phyloP scores from a whole-genome alignment of 768 basidiomycete species.

The Paxillus rubicundulus region DNA sequence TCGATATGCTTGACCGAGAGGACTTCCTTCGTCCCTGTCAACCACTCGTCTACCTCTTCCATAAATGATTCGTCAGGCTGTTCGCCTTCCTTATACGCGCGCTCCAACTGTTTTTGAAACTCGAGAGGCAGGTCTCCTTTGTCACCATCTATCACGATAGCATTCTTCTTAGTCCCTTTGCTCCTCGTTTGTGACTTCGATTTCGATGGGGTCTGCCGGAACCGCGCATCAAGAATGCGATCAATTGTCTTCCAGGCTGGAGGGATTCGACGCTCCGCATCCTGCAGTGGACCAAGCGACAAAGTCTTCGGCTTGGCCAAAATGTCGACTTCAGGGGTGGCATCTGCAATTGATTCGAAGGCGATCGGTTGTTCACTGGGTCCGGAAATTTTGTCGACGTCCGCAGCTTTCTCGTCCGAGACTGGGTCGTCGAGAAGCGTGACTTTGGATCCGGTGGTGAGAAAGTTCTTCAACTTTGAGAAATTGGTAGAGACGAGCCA shows the following conservation, averaged over 20 bases:
- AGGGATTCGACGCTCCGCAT: constrained; percentile 77
- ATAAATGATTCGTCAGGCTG: constrained; percentile 54
- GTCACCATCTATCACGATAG: constrained; percentile 18
- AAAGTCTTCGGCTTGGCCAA: constrained; percentile 26
- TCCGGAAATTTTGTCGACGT: constrained; percentile 28
- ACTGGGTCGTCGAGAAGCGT: constrained; percentile 55
- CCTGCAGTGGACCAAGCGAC: constrained; percentile 45
- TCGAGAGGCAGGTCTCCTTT: constrained; percentile 24
- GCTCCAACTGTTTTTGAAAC: constrained; percentile 28
- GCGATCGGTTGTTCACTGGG: constrained; percentile 18
- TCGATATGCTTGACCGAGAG: constrained; percentile 48
- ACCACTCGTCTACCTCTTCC: constrained; percentile 61
- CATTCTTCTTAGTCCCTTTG: constrained; percentile 15
- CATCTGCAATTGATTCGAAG: constrained; percentile 44
- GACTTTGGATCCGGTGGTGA: constrained; percentile 64
- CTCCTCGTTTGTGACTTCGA: constrained; percentile 13
- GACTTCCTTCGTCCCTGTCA: constrained; percentile 39
- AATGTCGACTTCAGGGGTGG: constrained; percentile 32
- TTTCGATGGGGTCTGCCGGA: constrained; percentile 49
- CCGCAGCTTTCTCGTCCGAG: constrained; percentile 19
- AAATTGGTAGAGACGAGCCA: constrained; percentile 74
- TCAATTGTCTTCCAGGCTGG: constrained; percentile 86
- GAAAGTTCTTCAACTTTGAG: constrained; percentile 75
- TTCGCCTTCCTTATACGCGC: constrained; percentile 57
- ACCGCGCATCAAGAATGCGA: constrained; percentile 77